Percentiles rank a stretch among this genome's conserved stretches.
These are phyloP conservation scores for Chytriomyces sp. DNA, from an alignment of 192 early-diverging fungal species.

Conservation along the genomic window DNA sequence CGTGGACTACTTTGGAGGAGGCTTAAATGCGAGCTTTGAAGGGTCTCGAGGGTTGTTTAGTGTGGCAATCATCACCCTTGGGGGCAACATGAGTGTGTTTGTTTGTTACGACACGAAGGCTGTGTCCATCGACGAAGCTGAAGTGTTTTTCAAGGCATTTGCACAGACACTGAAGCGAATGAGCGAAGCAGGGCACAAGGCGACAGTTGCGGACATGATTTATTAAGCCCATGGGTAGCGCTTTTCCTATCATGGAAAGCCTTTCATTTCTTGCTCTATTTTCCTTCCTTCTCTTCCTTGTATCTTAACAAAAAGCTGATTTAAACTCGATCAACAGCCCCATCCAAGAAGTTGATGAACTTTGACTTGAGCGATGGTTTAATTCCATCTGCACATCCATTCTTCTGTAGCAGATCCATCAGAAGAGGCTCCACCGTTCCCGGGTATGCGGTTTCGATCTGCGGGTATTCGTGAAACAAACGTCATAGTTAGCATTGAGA, in stretches of 20 bases:
- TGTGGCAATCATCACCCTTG: conserved; percentile 43
- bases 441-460: conserved; percentile 1
- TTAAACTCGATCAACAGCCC: not conserved
- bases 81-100: conserved; percentile 34
- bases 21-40: conserved; percentile 39
- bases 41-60: conserved; percentile 45
- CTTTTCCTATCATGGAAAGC: no score
- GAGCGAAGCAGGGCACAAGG: not conserved
- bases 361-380: not conserved
- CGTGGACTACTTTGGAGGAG: conserved; percentile 34
- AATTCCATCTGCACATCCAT: not conserved
- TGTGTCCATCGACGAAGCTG: conserved; percentile 36
- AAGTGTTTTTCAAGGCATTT: conserved; percentile 39
- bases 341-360: not conserved
- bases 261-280: not conserved
- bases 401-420: not conserved
- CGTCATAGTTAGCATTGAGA: no score
- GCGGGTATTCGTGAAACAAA: not conserved
- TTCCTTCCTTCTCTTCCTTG: not conserved
- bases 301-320: not conserved
- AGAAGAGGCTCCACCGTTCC: not conserved
- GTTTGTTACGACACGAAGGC: conserved; percentile 31
- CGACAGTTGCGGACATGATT: conserved; percentile 15
- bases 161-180: conserved; percentile 13
- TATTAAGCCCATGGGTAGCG: no score